Evolutionary conservation across 306 rosid species (phyloP), one percentile per base, ranked within the genome.

Genomic region (Quercus dentata): DNA sequence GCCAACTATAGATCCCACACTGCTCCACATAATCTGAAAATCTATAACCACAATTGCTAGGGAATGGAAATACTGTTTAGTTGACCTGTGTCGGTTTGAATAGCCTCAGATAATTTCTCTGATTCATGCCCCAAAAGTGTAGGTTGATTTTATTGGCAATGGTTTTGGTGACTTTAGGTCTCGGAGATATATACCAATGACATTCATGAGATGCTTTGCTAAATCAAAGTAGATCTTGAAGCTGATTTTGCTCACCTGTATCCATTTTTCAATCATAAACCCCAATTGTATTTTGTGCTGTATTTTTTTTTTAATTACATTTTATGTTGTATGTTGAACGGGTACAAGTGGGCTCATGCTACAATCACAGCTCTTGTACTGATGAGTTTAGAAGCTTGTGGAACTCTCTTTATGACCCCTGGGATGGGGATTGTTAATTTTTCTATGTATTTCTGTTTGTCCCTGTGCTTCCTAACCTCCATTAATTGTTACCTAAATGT

Each of bases 341-440:
- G 99, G 90, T 95, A 10, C 93, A 98, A 33, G 88, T 95, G 98
- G 99, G 97, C 51, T 90, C 49, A 38, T 84, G 99, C 97, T 70
- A 46, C 92, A 75, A 85, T 83, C 86, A 93, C 97, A 65, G 56
- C 96, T 77, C 80, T 93, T 88, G 90, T 98, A 56, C 74, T 95
- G 65, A 85, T 88, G 92, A 90, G 92, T 85, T 89, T 95, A 82
- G 99, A 93, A 89, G 89, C 99, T 71, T 97, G 99, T 12, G 99
- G 99, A 85, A 91, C 85, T 76, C 94, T 95, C 59, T 95, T 95
- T 78, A 96, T 93, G 85, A n/a, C 74, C 71, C 98, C 90, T 82
- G 97, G 99, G 82, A 85, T 90, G 92, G 97, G 91, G 98, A 98
- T 95, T 76, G 74, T 84, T 84, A 72, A 72, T 63, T 76, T 17